phyloP scores from a whole-genome alignment of 75 land plant genomes.

The Pseudotsuga menziesii region DNA sequence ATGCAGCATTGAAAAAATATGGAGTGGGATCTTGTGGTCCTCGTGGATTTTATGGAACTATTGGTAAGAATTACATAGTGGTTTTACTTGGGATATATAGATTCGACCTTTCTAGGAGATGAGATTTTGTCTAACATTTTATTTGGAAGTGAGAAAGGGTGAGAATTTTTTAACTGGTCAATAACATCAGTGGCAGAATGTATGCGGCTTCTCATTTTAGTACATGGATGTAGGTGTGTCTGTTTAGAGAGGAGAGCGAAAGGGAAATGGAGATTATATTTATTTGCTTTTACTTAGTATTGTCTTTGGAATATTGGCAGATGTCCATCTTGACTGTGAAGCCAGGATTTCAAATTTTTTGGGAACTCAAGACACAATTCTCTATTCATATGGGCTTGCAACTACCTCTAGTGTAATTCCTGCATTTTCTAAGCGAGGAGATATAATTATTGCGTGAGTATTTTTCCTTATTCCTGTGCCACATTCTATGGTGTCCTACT shows the following conservation, averaged over 20 bases:
- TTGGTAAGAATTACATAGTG: conserved; percentile 47
- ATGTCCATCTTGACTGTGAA: conserved; percentile 96
- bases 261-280: background rate
- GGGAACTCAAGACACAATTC: conserved; percentile 90
- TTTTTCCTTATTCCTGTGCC: conserved; percentile 1
- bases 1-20: conserved; percentile 78
- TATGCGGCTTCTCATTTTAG: too few relatives aligned
- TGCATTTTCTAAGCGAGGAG: conserved; percentile 95
- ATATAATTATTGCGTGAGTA: conserved; percentile 95
- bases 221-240: too few relatives aligned
- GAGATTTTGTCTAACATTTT: background rate
- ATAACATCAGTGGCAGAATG: background rate
- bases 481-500: background rate
- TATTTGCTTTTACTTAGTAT: too few relatives aligned
- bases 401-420: conserved; percentile 94
- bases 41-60: conserved; percentile 98
- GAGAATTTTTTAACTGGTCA: background rate
- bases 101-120: too few relatives aligned
- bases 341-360: conserved; percentile 83
- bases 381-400: conserved; percentile 97
- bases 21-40: conserved; percentile 99
- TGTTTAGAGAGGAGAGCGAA: background rate
- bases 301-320: conserved; percentile 22
- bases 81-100: background rate
- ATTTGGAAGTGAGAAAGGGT: background rate